These are phyloP conservation scores for Argentina anserina DNA, from an alignment of 306 rosid species.

Conservation along the genomic window DNA sequence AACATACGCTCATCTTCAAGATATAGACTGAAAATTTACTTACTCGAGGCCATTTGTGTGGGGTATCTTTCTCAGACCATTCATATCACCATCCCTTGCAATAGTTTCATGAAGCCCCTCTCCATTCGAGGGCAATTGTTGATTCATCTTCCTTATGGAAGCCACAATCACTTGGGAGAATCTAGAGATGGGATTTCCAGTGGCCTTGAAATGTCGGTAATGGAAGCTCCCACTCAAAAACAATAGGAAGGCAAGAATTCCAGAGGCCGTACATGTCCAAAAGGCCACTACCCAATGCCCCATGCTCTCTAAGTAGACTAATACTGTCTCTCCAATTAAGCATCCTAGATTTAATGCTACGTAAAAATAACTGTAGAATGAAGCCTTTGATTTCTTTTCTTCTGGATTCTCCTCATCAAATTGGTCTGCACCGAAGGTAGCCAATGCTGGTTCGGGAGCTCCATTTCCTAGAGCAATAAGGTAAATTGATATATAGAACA, in stretches of 20 bases:
- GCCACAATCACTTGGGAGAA: conserved; percentile 54
- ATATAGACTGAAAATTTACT: background rate
- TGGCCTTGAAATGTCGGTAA: conserved; percentile 48
- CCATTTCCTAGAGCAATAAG: conserved; percentile 61
- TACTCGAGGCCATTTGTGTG: conserved; percentile 57
- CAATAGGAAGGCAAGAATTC: conserved; percentile 29
- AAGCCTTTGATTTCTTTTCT: conserved; percentile 40
- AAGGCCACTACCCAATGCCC: conserved; percentile 55
- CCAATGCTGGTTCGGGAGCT: conserved; percentile 55
- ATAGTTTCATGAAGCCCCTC: conserved; percentile 42
- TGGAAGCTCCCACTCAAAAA: conserved; percentile 41
- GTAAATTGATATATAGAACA: conserved; percentile 53
- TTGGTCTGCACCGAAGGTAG: conserved; percentile 57
- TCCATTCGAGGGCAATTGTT: conserved; percentile 33
- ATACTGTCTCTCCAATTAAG: conserved; percentile 46
- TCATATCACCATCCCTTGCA: conserved; percentile 27
- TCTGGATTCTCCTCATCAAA: conserved; percentile 48
- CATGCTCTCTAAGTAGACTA: conserved; percentile 48
- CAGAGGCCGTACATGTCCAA: conserved; percentile 43
- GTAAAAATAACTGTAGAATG: conserved; percentile 60
- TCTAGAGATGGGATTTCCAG: conserved; percentile 50
- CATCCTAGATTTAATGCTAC: conserved; percentile 55
- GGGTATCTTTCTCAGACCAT: conserved; percentile 33
- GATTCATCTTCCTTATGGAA: conserved; percentile 39
- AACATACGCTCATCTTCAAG: background rate